Base-by-base conservation (phyloP, 73 alveolate species). In the Durusdinium trenchii region DNA sequence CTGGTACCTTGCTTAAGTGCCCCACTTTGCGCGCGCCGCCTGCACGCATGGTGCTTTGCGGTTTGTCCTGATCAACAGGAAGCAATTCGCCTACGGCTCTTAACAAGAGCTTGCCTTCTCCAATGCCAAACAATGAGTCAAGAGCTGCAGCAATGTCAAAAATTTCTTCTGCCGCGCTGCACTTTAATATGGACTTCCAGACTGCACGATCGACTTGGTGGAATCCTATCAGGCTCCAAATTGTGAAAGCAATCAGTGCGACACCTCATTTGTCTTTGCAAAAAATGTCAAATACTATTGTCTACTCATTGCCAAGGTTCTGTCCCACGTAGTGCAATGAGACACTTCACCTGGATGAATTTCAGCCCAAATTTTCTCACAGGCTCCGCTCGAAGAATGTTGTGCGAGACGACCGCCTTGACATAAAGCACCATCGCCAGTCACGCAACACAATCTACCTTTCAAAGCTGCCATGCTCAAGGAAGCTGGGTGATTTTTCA, bases 371-470 rank as follows among this genome's bases (percentile, higher is more conserved):
- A n/a, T n/a, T n/a, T n/a, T n/a, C n/a, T n/a, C n/a, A n/a, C n/a
- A n/a, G n/a, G n/a, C n/a, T n/a, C n/a, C n/a, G n/a, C n/a, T n/a
- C n/a, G n/a, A n/a, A n/a, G n/a, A n/a, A n/a, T n/a, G n/a, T n/a
- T n/a, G n/a, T n/a, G n/a, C n/a, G n/a, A n/a, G n/a, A n/a, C n/a
- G n/a, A n/a, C n/a, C n/a, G n/a, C 81, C 81, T 23, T 42, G 16
- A 30, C 36, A 18, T 18, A 79, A 16, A 40, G 69, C 91, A 16
- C 91, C 91, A 79, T 79, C 91, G 16, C 91, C 91, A 40, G 69
- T 67, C 16, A 79, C n/a, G 43, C 40, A 26, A 48, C 64, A 35
- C 67, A 79, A 42, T 62, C 91, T n/a, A 18, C 35, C 57, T 26
- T 45, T 62, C 91, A 79, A 42, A 5, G 45, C 9, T 48, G 91